A percentile compares a stretch with the other conserved stretches of the same genome.
Evolutionary conservation across 1,284 basidiomycete species (phyloP).

Genomic region (Polyporus tsugae): DNA sequence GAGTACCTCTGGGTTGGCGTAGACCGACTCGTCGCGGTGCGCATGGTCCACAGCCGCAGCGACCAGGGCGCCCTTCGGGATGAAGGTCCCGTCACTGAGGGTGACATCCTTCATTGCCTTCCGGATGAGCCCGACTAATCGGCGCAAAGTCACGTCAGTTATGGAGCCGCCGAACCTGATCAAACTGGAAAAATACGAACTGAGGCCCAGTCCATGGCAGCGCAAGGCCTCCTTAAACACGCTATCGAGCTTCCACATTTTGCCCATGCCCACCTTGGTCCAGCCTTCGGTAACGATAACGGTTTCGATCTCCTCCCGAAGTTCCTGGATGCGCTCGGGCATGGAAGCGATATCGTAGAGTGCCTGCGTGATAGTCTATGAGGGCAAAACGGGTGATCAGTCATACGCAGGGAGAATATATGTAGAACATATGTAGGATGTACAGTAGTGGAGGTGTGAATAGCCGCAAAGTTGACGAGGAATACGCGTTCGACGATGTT

Average conservation of each 20-base stretch:
- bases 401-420: too few species aligned
- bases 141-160: constrained; percentile 31
- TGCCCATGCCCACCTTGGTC: constrained; percentile 50
- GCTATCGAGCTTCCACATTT: constrained; percentile 58
- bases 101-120: neutral
- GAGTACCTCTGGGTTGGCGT: neutral
- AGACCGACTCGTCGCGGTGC: neutral
- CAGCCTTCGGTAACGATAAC: constrained; percentile 49
- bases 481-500: constrained; percentile 39
- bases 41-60: neutral
- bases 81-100: neutral
- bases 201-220: constrained; percentile 39
- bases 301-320: constrained; percentile 56
- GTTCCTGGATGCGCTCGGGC: constrained; percentile 48
- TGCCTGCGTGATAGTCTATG: constrained; percentile 46
- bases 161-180: neutral
- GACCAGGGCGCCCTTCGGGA: neutral
- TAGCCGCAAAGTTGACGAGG: constrained; percentile 43
- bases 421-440: neutral
- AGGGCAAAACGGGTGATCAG: neutral
- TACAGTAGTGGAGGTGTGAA: constrained; percentile 44
- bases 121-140: neutral
- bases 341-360: constrained; percentile 52
- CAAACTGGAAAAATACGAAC: constrained; percentile 24
- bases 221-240: constrained; percentile 57